These are phyloP conservation scores for Suillus ampliporus DNA, from an alignment of 768 basidiomycete species.

Conservation along the genomic window DNA sequence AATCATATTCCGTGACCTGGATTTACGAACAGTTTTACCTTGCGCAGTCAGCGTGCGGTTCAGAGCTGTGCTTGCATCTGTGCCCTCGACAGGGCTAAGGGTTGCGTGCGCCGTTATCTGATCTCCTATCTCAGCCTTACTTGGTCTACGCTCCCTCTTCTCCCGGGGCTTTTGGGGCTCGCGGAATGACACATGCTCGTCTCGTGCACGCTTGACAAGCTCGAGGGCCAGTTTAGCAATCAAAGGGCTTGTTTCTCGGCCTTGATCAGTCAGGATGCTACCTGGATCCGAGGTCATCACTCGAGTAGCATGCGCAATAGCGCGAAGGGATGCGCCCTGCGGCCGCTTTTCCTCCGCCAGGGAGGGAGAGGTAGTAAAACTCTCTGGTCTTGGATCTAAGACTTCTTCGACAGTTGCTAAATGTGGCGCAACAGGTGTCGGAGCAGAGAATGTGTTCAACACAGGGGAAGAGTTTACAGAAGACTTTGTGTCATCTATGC, in stretches of 20 bases:
- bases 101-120: slow-evolving; percentile 47
- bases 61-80: slow-evolving; percentile 51
- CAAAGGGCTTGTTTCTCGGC: slow-evolving; percentile 63
- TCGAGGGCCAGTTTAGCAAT: slow-evolving; percentile 68
- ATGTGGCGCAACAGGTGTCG: slow-evolving; percentile 33
- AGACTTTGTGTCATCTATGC: slow-evolving; percentile 18
- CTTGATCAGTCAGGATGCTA: slow-evolving; percentile 76
- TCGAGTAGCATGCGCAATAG: slow-evolving; percentile 82
- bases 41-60: slow-evolving; percentile 51
- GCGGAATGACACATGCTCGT: slow-evolving; percentile 56
- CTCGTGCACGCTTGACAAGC: slow-evolving; percentile 71
- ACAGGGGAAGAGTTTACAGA: slow-evolving; percentile 28
- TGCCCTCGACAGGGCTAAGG: slow-evolving; percentile 46
- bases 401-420: slow-evolving; percentile 29
- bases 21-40: slow-evolving; percentile 38
- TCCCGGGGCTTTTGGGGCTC: slow-evolving; percentile 49
- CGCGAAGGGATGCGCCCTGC: slow-evolving; percentile 73
- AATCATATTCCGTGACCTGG: slow-evolving; percentile 44
- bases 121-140: slow-evolving; percentile 31
- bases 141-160: slow-evolving; percentile 43
- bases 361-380: slow-evolving; percentile 34
- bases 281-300: slow-evolving; percentile 84
- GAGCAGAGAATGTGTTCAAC: slow-evolving; percentile 20
- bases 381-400: slow-evolving; percentile 29
- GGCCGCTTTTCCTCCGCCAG: slow-evolving; percentile 35